These are phyloP conservation scores for Chlamydomonas reinhardtii DNA, from an alignment of 163 green algal species.

Conservation along the genomic window DNA sequence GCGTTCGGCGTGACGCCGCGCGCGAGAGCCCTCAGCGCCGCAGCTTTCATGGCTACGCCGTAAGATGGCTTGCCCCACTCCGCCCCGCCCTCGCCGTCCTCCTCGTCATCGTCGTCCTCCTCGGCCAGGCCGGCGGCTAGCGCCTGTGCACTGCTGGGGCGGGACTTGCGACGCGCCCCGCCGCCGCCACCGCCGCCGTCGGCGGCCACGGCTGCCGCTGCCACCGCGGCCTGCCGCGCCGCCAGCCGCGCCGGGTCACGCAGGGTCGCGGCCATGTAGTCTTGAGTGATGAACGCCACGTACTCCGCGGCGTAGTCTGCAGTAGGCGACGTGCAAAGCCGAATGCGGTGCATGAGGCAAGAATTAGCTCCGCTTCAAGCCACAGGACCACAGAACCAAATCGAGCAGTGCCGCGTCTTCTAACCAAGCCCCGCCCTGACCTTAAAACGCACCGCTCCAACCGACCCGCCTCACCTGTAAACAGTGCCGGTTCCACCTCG, in stretches of 20 bases:
- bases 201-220: neutral
- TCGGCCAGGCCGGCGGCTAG: neutral
- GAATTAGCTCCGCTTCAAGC: too few relatives aligned
- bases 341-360: too few relatives aligned
- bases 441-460: too few relatives aligned
- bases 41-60: slow-evolving; percentile 3
- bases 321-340: too few relatives aligned
- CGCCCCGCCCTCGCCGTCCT: neutral
- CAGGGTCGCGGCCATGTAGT: slow-evolving; percentile 9
- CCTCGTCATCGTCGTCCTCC: neutral
- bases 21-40: slow-evolving; percentile 5
- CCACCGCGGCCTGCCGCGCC: neutral
- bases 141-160: too few relatives aligned
- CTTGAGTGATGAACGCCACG: neutral
- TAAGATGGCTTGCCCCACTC: neutral
- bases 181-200: too few relatives aligned
- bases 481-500: neutral
- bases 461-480: slow-evolving; percentile 5
- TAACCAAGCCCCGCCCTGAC: too few relatives aligned
- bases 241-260: too few relatives aligned
- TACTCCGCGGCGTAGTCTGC: slow-evolving; percentile 17
- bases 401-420: too few relatives aligned
- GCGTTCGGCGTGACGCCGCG: slow-evolving; percentile 23
- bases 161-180: neutral
- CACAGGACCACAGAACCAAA: too few relatives aligned